Conservation (phyloP, 2,329 filamentous ascomycete species). For the Colletotrichum magnum region DNA sequence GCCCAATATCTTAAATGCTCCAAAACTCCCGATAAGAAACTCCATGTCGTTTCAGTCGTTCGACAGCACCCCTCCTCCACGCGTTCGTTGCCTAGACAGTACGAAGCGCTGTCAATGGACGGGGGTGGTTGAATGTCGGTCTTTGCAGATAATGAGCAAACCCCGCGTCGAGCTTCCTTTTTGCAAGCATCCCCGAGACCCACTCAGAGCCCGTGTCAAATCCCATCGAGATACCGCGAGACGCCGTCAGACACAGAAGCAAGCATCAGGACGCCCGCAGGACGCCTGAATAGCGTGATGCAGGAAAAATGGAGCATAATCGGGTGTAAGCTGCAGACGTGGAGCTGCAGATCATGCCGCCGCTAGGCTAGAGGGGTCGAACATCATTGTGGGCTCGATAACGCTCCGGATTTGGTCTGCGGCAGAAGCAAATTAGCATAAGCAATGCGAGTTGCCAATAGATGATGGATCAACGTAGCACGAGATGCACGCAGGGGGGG, state of each 20-base stretch:
- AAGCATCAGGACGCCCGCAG: conserved; percentile 8
- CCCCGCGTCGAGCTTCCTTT: conserved; percentile 20
- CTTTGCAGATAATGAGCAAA: conserved; percentile 40
- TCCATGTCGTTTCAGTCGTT: conserved; percentile 34
- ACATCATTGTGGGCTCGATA: conserved; percentile 44
- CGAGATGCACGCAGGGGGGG: conserved; percentile 15
- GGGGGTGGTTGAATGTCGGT: conserved; percentile 24
- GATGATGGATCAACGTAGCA: neutral
- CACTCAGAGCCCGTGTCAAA: conserved; percentile 31
- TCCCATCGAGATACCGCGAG: conserved; percentile 20
- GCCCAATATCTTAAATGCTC: conserved; percentile 33
- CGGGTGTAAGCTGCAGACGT: conserved; percentile 1
- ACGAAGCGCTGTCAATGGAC: neutral
- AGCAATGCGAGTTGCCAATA: conserved; percentile 8
- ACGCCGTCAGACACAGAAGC: neutral
- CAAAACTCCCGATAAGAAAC: conserved; percentile 23
- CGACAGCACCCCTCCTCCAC: conserved; percentile 7
- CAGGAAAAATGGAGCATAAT: conserved; percentile 6
- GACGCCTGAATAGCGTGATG: too few relatives aligned
- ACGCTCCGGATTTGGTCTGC: conserved; percentile 46
- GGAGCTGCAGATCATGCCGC: conserved; percentile 20
- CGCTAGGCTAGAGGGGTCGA: conserved; percentile 33
- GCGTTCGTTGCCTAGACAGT: conserved; percentile 8
- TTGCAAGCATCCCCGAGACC: conserved; percentile 12
- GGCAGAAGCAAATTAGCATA: conserved; percentile 19